Evolutionary conservation across 495 filamentous ascomycete genomes (phyloP), one percentile per base, ranked within the genome.

Genomic region (Hypoxylon lenormandii): DNA sequence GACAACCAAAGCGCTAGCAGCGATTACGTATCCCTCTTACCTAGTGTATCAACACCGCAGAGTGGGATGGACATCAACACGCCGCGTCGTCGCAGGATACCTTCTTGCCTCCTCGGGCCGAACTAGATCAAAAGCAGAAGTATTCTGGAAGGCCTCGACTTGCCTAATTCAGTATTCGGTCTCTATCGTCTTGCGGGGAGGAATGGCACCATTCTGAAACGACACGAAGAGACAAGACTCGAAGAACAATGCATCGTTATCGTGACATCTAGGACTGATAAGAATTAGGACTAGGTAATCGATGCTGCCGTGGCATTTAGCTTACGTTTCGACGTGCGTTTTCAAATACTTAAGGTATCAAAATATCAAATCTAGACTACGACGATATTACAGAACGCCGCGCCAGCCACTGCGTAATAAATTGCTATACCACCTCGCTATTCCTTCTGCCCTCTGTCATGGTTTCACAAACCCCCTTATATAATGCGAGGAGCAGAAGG

Each of bases 101-200:
- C n/a, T 37, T 54, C 52, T 33, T 33, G 2, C 42, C 15, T 3
- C 42, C 21, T 45, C 42, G 59, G 58, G 26, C 62, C 68, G 62
- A 58, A 49, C 46, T 22, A 52, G 54, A 47, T 58, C 47, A n/a
- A 38, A 49, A 47, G 43, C 28, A 63, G 57, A 5, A 63, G 40
- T 58, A 33, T 60, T 71, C 57, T 63, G 60, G 58, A 52, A 71
- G 62, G 48, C 13, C 1, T 5, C 38, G 51, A 62, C 37, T 62
- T 66, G 47, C 57, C 61, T 58, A 62, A 48, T 66, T 45, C 4
- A 22, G 57, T n/a, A 61, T 19, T 16, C 28, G 51, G 47, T 45
- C 38, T 33, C 38, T 21, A 49, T 37, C 42, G 19, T 16, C 48
- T 40, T n/a, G 33, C 45, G 46, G n/a, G 49, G 7, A 28, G 21